Evolutionary conservation across 768 basidiomycete genomes (phyloP).

Genomic region (Thelephora aurantiotincta): DNA sequence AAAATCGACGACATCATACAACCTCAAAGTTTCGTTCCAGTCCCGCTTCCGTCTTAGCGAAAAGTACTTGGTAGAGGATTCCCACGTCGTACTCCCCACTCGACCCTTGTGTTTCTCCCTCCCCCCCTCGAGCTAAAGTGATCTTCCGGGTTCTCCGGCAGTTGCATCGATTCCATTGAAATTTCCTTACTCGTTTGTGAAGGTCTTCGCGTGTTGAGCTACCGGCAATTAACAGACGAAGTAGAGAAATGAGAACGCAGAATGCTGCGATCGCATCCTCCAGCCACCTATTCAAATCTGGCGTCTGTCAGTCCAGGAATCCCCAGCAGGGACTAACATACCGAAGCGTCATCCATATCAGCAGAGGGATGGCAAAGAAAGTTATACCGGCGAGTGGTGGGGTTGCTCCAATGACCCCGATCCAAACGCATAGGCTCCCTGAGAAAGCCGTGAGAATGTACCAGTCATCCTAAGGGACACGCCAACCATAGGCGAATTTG

Average conservation of each 20-base stretch:
- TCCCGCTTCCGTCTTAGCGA: constrained; percentile 67
- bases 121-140: no score
- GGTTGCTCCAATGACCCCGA: constrained; percentile 35
- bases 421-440: constrained; percentile 54
- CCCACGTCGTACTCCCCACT: no score
- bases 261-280: constrained; percentile 74
- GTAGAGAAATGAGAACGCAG: constrained; percentile 53
- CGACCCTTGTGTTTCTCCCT: no score
- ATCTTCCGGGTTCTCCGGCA: no score
- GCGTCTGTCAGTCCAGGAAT: no score
- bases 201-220: constrained; percentile 41
- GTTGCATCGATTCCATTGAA: constrained; percentile 37
- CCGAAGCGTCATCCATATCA: constrained; percentile 85
- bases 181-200: constrained; percentile 54
- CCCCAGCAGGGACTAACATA: no score
- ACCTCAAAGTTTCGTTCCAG: no score
- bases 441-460: no score
- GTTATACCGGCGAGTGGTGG: constrained; percentile 48
- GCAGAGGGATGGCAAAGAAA: constrained; percentile 41
- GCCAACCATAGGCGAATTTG: constrained; percentile 80
- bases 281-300: no score
- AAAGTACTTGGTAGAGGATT: constrained; percentile 61
- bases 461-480: no score
- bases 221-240: constrained; percentile 49
- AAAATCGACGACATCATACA: constrained; percentile 77